phyloP scores from a whole-genome alignment of 148 eudicot genomes.

The Diospyros lotus region DNA sequence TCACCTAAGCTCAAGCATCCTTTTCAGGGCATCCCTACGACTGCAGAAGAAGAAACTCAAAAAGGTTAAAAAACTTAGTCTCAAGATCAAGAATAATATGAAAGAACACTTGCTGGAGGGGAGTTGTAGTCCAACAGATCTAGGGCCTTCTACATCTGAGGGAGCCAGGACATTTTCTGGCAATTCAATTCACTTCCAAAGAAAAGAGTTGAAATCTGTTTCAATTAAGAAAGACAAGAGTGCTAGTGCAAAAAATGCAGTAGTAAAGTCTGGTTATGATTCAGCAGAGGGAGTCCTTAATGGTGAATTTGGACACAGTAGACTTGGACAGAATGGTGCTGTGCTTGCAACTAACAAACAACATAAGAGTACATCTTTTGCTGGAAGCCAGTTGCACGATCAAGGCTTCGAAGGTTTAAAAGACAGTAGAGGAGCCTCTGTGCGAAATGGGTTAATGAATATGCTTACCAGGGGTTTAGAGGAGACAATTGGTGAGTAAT shows the following conservation, averaged over 20 bases:
- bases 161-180: constrained; percentile 9
- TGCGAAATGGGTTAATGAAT: constrained; percentile 31
- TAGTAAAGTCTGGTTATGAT: constrained; percentile 4
- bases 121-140: constrained; percentile 19
- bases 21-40: constrained; percentile 37
- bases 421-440: constrained; percentile 17
- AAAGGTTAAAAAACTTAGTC: constrained; percentile 21
- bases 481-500: constrained; percentile 52
- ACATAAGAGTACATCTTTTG: constrained; percentile 3
- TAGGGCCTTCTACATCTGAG: constrained; percentile 45
- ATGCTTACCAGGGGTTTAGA: constrained; percentile 42
- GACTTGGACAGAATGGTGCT: constrained; percentile 23
- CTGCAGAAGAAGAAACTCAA: constrained; percentile 47
- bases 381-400: constrained; percentile 17
- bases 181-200: constrained; percentile 17
- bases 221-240: constrained; percentile 14
- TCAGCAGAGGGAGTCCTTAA: constrained; percentile 10
- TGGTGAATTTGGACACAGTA: constrained; percentile 22
- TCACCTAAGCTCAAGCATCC: constrained; percentile 55
- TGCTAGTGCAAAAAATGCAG: constrained; percentile 13
- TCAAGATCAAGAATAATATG: constrained; percentile 15
- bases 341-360: constrained; percentile 24
- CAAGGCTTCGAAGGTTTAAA: constrained; percentile 19
- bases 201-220: constrained; percentile 10
- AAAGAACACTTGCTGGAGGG: constrained; percentile 17